Evolutionary conservation across 83 land plant genomes (phyloP), one percentile per base, ranked within the genome.

Genomic region (Picea mariana): DNA sequence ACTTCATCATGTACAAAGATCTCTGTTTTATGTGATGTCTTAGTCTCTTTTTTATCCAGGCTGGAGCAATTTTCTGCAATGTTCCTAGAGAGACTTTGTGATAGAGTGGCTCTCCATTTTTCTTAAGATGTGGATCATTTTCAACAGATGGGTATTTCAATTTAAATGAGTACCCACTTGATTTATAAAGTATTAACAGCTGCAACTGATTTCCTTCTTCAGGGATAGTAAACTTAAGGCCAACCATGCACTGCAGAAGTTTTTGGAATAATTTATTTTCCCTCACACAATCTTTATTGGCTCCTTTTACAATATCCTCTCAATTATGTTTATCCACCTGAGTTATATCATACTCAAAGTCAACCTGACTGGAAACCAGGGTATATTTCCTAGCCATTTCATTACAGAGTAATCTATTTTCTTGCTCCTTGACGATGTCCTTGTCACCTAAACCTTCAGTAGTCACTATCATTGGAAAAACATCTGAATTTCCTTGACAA

Each of bases 211-310:
- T 55, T 59, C 79, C 23, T 26, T 59, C 79, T 24, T 58, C 52
- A 77, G 24, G 40, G 59, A 58, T 58, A 4, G 79, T 44, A 12
- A 77, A 77, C 63, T 77, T 49, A 8, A 77, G 34, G 61, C 79
- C 79, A 26, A 77, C 26, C 79, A 59, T 59, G 18, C 63, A 59
- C 63, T 77, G 79, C 20, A 77, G 15, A 16, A 77, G 31, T 18
- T 17, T 77, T 59, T 59, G 79, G 27, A 77, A 77, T 34, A 77
- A 26, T 15, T 34, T 15, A 59, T 27, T 77, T 58, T 6, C 79
- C 34, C 40, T 59, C n/a, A 7, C 38, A 77, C 77, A 73, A 42
- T 26, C 23, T 20, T 0, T 24, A 44, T 73, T 73, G 55, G 21
- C 4, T n/a, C 77, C 77, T 73, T 73, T 73, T 2, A 18, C 8